Evolutionary conservation across 768 basidiomycete genomes (phyloP).

Genomic region (Clathrus columnatus): DNA sequence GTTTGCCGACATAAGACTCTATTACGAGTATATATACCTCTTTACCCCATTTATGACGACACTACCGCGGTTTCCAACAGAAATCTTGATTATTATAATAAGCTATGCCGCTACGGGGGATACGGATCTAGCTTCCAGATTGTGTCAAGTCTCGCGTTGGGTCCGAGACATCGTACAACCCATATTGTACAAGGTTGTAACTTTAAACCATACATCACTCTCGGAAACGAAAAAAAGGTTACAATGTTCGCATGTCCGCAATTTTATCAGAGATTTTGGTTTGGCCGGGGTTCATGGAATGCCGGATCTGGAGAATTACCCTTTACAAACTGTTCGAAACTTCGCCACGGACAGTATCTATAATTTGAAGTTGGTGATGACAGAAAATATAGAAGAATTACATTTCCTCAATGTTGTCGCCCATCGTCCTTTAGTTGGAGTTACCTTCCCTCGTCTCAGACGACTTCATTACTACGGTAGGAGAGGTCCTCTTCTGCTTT

Average conservation of each 20-base stretch:
- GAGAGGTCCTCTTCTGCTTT: not conserved
- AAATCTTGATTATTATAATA: not conserved
- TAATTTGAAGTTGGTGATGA: not conserved
- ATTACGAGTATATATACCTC: not conserved
- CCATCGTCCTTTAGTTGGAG: not conserved
- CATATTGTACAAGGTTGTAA: not conserved
- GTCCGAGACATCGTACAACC: conserved; percentile 1
- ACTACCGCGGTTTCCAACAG: not conserved
- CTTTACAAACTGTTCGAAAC: not conserved
- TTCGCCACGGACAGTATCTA: conserved; percentile 4
- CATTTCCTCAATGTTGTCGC: not conserved
- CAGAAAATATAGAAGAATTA: not conserved
- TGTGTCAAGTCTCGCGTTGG: conserved; percentile 4
- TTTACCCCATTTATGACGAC: not conserved
- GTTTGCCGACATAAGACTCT: too few relatives aligned
- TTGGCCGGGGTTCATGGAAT: not conserved
- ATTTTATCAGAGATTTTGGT: not conserved
- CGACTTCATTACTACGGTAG: not conserved
- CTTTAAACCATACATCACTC: not conserved
- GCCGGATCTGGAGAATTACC: not conserved
- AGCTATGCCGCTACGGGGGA: not conserved
- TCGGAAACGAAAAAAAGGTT: not conserved
- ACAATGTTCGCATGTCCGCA: not conserved
- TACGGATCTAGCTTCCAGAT: not conserved
- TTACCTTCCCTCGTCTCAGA: not conserved